Evolutionary conservation across 768 basidiomycete species (phyloP).

Genomic region (Lactarius tabidus): DNA sequence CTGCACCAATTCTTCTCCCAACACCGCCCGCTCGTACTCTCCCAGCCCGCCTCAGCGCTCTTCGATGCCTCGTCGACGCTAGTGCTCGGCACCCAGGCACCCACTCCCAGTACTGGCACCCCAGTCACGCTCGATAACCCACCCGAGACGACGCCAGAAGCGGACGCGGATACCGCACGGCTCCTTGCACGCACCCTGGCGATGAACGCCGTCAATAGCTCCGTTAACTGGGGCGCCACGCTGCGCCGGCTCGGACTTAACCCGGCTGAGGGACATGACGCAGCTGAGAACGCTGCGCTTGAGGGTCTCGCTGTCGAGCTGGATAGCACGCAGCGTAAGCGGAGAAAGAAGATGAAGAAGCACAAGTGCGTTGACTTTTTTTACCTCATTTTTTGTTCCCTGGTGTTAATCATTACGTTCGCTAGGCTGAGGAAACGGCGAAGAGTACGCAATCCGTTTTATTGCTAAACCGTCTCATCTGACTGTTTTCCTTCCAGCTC

Average conservation of each 20-base stretch:
- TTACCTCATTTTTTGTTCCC: slow-evolving; percentile 12
- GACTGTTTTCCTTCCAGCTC: slow-evolving; percentile 5
- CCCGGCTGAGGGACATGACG: slow-evolving; percentile 45
- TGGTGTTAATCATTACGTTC: slow-evolving; percentile 1
- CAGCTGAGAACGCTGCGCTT: slow-evolving; percentile 49
- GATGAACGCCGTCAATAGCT: slow-evolving; percentile 57
- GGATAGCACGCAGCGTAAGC: slow-evolving; percentile 83
- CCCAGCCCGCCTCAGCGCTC: slow-evolving; percentile 56
- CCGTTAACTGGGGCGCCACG: slow-evolving; percentile 64
- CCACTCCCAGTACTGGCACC: slow-evolving; percentile 20
- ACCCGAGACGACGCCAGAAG: slow-evolving; percentile 54
- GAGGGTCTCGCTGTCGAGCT: slow-evolving; percentile 62
- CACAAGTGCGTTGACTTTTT: slow-evolving; percentile 66
- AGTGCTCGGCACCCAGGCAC: slow-evolving; percentile 3
- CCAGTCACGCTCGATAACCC: slow-evolving; percentile 37
- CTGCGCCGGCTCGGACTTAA: slow-evolving; percentile 62
- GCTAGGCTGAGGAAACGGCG: slow-evolving; percentile 83
- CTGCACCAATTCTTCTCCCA: slow-evolving; percentile 83
- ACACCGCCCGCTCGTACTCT: slow-evolving; percentile 70
- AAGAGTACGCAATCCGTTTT: slow-evolving; percentile 50
- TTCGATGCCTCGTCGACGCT: slow-evolving; percentile 34
- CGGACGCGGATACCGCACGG: slow-evolving; percentile 76
- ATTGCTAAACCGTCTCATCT: not conserved
- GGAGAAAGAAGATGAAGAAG: slow-evolving; percentile 94
- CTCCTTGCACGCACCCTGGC: slow-evolving; percentile 74